A percentile compares a stretch with the other conserved stretches of the same genome.
Evolutionary conservation across 495 filamentous ascomycete species (phyloP).

Genomic region (Aspergillus incahuasiensis): DNA sequence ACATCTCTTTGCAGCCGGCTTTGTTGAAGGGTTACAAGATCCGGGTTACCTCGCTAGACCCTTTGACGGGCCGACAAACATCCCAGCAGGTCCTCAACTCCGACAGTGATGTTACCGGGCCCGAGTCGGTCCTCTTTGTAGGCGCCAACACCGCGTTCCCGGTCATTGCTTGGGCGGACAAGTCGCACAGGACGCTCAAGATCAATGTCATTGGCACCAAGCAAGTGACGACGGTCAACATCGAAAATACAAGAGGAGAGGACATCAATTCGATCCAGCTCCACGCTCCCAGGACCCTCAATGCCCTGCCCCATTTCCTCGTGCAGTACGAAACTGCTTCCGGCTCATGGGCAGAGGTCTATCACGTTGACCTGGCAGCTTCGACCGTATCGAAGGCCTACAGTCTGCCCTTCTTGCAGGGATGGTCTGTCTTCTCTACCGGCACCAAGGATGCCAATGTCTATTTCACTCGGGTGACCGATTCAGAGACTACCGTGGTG

Average conservation of each 20-base stretch:
- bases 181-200: constrained; percentile 59
- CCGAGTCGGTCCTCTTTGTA: constrained; percentile 70
- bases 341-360: constrained; percentile 80
- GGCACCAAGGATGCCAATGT: constrained; percentile 75
- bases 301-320: constrained; percentile 72
- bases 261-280: constrained; percentile 62
- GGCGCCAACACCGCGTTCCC: constrained; percentile 80
- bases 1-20: constrained; percentile 68
- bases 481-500: constrained; percentile 63
- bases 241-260: constrained; percentile 50
- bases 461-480: constrained; percentile 78
- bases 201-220: constrained; percentile 80
- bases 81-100: constrained; percentile 63
- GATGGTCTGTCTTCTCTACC: constrained; percentile 70
- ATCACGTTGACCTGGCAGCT: constrained; percentile 69
- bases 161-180: constrained; percentile 78
- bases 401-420: constrained; percentile 61
- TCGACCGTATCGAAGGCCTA: constrained; percentile 66
- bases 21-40: constrained; percentile 63
- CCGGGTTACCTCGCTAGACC: constrained; percentile 67
- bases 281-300: constrained; percentile 65
- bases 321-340: constrained; percentile 71
- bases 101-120: constrained; percentile 64
- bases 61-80: constrained; percentile 59
- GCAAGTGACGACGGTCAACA: constrained; percentile 44